These are phyloP conservation scores for Sphaerobolus stellatus DNA, from an alignment of 1,284 basidiomycete genomes.

Conservation along the genomic window DNA sequence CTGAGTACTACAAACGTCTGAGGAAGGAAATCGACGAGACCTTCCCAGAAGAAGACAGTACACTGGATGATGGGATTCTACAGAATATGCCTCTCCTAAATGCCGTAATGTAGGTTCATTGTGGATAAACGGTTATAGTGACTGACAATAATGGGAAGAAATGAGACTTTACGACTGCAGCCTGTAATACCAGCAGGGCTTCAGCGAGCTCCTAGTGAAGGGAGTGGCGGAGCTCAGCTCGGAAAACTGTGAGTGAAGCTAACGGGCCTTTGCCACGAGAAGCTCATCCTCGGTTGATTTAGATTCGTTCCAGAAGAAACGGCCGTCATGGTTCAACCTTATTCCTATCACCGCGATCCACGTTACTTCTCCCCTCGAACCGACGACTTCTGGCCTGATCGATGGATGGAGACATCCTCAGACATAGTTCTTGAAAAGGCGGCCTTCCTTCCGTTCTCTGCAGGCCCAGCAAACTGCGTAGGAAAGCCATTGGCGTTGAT, in stretches of 20 bases:
- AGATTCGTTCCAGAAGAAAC: conserved; percentile 53
- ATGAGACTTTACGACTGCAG: background rate
- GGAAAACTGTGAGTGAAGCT: conserved; percentile 9
- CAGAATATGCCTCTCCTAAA: conserved; percentile 32
- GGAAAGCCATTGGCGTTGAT: conserved; percentile 36
- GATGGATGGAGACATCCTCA: conserved; percentile 37
- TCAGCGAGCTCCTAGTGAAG: conserved; percentile 14
- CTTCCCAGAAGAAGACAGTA: conserved; percentile 17
- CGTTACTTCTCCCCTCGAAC: conserved; percentile 42
- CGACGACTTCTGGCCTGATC: conserved; percentile 43
- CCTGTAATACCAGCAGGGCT: background rate
- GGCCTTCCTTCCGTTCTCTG: conserved; percentile 44
- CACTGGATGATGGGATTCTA: conserved; percentile 18
- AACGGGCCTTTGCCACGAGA: background rate
- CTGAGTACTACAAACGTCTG: conserved; percentile 26
- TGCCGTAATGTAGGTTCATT: conserved; percentile 30
- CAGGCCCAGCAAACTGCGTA: conserved; percentile 39
- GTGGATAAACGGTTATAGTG: conserved; percentile 6
- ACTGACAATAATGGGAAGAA: background rate
- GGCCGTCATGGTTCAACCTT: conserved; percentile 45
- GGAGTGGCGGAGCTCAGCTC: conserved; percentile 9
- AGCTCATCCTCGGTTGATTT: background rate
- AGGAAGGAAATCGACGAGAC: conserved; percentile 29
- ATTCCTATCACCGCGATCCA: conserved; percentile 46
- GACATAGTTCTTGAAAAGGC: too few relatives aligned